These are phyloP conservation scores for Santalum album DNA, from an alignment of 164 flowering plant species.

Conservation along the genomic window DNA sequence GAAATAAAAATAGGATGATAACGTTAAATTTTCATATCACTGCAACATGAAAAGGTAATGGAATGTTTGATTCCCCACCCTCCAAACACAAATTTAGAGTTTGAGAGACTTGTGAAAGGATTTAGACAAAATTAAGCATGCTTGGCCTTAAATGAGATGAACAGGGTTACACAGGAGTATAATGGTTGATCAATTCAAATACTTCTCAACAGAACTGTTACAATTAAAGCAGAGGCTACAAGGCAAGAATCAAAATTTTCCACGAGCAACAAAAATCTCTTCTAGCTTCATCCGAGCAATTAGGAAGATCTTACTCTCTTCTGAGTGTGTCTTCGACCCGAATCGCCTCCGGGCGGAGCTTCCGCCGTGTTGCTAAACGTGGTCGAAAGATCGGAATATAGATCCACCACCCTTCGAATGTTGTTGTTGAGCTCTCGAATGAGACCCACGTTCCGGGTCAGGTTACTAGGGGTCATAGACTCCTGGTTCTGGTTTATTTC, in stretches of 20 bases:
- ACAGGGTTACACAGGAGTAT: slow-evolving; percentile 10
- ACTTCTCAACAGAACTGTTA: slow-evolving; percentile 11
- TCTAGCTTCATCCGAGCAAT: slow-evolving; percentile 1
- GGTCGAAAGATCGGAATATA: slow-evolving; percentile 63
- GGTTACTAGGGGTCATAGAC: slow-evolving; percentile 60
- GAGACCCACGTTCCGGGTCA: slow-evolving; percentile 65
- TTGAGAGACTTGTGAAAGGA: too few species aligned
- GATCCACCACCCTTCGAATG: slow-evolving; percentile 74
- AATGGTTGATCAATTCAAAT: slow-evolving; percentile 9
- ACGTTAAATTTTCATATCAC: too few species aligned
- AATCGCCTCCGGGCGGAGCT: slow-evolving; percentile 65
- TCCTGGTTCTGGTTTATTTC: slow-evolving; percentile 89
- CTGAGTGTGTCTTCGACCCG: slow-evolving; percentile 47
- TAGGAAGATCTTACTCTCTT: slow-evolving; percentile 65
- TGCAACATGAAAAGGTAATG: too few species aligned
- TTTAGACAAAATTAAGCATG: background rate
- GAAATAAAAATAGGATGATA: too few species aligned
- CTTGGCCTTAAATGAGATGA: slow-evolving; percentile 11
- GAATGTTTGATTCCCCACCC: too few species aligned
- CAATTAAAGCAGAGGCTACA: slow-evolving; percentile 3
- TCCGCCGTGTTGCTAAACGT: slow-evolving; percentile 58
- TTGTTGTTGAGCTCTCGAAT: slow-evolving; percentile 83
- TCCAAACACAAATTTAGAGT: too few species aligned
- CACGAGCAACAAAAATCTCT: background rate
- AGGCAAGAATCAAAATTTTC: slow-evolving; percentile 7